A percentile compares a stretch with the other conserved stretches of the same genome.
These are phyloP conservation scores for Akanthomyces uredinophilus DNA, from an alignment of 2,329 filamentous ascomycete species.

Conservation along the genomic window DNA sequence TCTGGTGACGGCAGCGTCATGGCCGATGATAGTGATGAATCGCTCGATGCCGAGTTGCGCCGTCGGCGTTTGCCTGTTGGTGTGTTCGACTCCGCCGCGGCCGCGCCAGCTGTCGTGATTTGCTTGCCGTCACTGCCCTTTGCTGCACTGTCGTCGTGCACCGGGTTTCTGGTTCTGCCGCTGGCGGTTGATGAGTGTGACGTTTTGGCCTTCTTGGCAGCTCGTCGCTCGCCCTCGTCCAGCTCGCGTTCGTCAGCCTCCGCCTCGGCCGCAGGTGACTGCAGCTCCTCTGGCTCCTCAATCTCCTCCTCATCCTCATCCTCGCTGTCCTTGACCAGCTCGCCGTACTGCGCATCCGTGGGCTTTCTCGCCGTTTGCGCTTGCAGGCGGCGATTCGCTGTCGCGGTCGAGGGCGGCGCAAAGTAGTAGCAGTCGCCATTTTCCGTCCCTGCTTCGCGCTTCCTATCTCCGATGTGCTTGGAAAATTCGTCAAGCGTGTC, in stretches of 20 bases:
- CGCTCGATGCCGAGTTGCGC: slow-evolving; percentile 35
- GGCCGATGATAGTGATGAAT: slow-evolving; percentile 38
- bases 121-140: slow-evolving; percentile 5
- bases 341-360: slow-evolving; percentile 40
- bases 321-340: slow-evolving; percentile 40
- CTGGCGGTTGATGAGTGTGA: slow-evolving; percentile 14
- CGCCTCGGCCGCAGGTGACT: background rate
- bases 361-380: slow-evolving; percentile 39
- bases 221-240: slow-evolving; percentile 22
- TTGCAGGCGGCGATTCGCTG: slow-evolving; percentile 32
- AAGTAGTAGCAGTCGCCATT: slow-evolving; percentile 51
- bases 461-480: slow-evolving; percentile 47
- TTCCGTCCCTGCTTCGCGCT: slow-evolving; percentile 51
- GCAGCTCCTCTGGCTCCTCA: slow-evolving; percentile 19
- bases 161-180: slow-evolving; percentile 3
- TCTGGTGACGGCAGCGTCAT: slow-evolving; percentile 37
- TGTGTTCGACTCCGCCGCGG: slow-evolving; percentile 24
- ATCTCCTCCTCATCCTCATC: slow-evolving; percentile 26
- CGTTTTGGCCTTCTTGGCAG: slow-evolving; percentile 34
- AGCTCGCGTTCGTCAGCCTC: background rate
- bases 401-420: slow-evolving; percentile 38
- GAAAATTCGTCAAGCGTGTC: slow-evolving; percentile 48
- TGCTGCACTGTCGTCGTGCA: background rate
- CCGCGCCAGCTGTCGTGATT: slow-evolving; percentile 3
- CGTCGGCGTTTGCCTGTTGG: slow-evolving; percentile 32